Percentiles rank a stretch among this genome's conserved stretches.
These are phyloP conservation scores for Lignosus rhinocerotis DNA, from an alignment of 1,284 basidiomycete genomes.

Conservation along the genomic window DNA sequence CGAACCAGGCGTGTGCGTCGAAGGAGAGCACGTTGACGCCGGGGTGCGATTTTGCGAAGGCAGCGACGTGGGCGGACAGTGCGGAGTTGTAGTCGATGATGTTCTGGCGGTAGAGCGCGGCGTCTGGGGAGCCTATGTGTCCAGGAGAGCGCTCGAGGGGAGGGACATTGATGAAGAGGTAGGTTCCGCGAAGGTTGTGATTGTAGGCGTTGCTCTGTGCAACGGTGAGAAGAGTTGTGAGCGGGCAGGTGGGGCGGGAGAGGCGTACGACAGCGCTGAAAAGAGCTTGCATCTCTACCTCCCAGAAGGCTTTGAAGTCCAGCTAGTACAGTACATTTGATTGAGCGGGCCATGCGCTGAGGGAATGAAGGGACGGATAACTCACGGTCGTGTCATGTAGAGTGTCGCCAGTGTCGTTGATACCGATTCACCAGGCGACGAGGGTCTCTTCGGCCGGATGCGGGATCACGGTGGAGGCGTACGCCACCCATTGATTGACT, in stretches of 20 bases:
- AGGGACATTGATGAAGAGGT: constrained; percentile 58
- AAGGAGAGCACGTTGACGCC: constrained; percentile 46
- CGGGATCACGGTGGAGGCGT: constrained; percentile 45
- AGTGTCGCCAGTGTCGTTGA: constrained; percentile 58
- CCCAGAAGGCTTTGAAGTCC: constrained; percentile 51
- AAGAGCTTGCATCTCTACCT: constrained; percentile 50
- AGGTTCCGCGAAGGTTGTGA: constrained; percentile 42
- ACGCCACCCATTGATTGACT: constrained; percentile 49
- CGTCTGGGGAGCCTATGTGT: constrained; percentile 31
- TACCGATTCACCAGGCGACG: constrained; percentile 60
- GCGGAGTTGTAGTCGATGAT: constrained; percentile 45
- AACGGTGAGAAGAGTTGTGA: background rate
- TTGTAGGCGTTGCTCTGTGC: constrained; percentile 42
- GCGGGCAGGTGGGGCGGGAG: background rate
- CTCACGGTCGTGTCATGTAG: constrained; percentile 44
- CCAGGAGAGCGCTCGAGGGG: constrained; percentile 50
- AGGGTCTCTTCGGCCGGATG: constrained; percentile 45
- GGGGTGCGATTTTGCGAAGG: constrained; percentile 40
- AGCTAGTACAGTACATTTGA: background rate
- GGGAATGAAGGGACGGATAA: background rate
- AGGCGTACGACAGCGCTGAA: constrained; percentile 51
- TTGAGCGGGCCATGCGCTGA: background rate
- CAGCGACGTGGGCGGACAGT: constrained; percentile 36
- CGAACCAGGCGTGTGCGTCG: constrained; percentile 53
- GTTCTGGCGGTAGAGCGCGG: constrained; percentile 39